These are phyloP conservation scores for Encephalitozoon cuniculi DNA, from an alignment of 371 early-diverging fungal species.

Conservation along the genomic window DNA sequence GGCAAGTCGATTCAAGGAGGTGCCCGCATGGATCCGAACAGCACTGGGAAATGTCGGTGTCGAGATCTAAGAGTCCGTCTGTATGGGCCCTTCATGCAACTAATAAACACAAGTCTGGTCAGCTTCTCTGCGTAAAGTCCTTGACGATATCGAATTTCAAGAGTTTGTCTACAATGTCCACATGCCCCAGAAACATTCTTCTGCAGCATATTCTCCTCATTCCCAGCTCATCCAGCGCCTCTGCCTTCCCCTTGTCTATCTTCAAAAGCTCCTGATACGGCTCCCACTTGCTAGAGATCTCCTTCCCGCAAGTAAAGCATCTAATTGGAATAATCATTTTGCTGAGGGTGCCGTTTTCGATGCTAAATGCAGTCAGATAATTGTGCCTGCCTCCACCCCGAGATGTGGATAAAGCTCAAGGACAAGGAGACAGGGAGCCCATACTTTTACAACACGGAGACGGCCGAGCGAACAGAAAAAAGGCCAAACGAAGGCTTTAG, in stretches of 20 bases:
- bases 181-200: constrained; percentile 93
- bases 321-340: constrained; percentile 85
- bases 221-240: constrained; percentile 76
- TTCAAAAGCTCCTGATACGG: constrained; percentile 73
- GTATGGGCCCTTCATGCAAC: not conserved
- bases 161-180: constrained; percentile 93
- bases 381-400: not conserved
- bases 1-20: constrained; percentile 65
- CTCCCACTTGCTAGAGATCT: constrained; percentile 92
- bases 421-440: constrained; percentile 65
- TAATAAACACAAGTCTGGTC: not conserved
- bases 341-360: not conserved
- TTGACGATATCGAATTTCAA: constrained; percentile 71
- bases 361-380: not conserved
- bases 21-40: constrained; percentile 70
- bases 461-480: constrained; percentile 73
- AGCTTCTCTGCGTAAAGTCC: constrained; percentile 1
- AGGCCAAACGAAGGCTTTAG: constrained; percentile 64
- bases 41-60: constrained; percentile 22
- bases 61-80: not conserved
- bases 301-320: constrained; percentile 92
- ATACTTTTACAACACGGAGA: constrained; percentile 75
- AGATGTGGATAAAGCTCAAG: constrained; percentile 53
- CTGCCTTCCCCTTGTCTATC: constrained; percentile 66
- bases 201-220: constrained; percentile 95